Base-by-base conservation (phyloP, 345 rosid species). In the Draba incana region DNA sequence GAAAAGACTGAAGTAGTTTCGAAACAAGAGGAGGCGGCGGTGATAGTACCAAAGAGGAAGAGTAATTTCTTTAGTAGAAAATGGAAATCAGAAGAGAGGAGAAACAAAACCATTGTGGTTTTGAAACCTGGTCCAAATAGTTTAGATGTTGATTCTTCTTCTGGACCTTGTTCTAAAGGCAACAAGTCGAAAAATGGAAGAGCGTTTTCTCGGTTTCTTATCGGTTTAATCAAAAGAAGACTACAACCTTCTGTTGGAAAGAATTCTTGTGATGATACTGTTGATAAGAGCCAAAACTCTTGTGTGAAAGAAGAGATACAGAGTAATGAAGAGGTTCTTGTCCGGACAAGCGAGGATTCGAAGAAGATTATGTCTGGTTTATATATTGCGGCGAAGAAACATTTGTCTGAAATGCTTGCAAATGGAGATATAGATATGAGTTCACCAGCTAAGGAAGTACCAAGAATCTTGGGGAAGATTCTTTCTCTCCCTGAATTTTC, bases 361-460 rank as follows among this genome's bases (percentile, higher is more conserved):
- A 78, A 84, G 74, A 80, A 73, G 75, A 77, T 80, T 60, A 75
- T 77, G 78, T 81, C 98, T 6, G 81, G 81, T 62, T 83, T 95
- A 68, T 95, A 95, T 49, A 59, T 82, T 31, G 97, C 89, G 80
- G 99, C 99, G 60, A 95, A 77, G 85, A 95, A 84, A 76, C 99
- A 92, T 76, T 92, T 95, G 38, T 85, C 90, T 14, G 97, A 88
- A 66, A 84, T 88, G 90, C 83, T 95, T 66, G 82, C 78, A 42
- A 81, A 63, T 61, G 96, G 86, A 59, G 82, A 78, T 60, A 84
- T 74, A 55, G 77, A 69, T 72, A 73, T 53, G 47, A 81, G 65
- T 66, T 69, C 73, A 79, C 86, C 96, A 59, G 78, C 75, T 31
- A 68, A 84, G 28, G 83, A 71, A 60, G 70, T 64, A 27, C 86